Percentiles rank a stretch among this genome's conserved stretches.
These are phyloP conservation scores for Komagataea norvegica DNA, from an alignment of 1,139 yeast species.

Conservation along the genomic window DNA sequence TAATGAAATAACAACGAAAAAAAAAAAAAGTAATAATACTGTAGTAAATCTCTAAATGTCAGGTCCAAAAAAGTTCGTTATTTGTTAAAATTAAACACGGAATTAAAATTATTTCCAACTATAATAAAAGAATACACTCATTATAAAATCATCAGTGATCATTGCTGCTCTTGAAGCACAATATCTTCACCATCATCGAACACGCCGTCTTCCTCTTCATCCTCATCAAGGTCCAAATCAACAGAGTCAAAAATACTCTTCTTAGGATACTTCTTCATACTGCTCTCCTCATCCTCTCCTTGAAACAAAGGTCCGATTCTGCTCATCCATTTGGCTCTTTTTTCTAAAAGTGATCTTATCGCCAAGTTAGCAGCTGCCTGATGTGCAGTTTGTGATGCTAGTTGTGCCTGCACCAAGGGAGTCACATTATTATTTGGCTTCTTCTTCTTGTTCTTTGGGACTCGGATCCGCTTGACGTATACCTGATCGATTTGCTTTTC, in stretches of 20 bases:
- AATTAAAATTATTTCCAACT: too few relatives aligned
- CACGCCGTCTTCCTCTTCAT: conserved; percentile 38
- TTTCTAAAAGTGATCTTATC: conserved; percentile 72
- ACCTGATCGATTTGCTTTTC: conserved; percentile 97
- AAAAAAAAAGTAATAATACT: too few relatives aligned
- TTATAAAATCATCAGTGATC: conserved; percentile 1
- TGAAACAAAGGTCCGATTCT: conserved; percentile 83
- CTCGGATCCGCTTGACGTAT: conserved; percentile 76
- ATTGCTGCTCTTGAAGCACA: conserved; percentile 17
- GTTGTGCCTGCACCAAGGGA: conserved; percentile 28
- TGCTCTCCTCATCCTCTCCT: conserved; percentile 43
- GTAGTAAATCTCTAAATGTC: too few relatives aligned
- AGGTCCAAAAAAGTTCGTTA: too few relatives aligned
- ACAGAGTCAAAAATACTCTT: conserved; percentile 56
- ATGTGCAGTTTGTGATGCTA: conserved; percentile 36
- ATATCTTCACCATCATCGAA: conserved; percentile 29
- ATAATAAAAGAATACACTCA: not conserved
- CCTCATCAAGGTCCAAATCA: conserved; percentile 48
- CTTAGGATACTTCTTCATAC: conserved; percentile 72
- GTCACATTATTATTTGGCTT: conserved; percentile 29
- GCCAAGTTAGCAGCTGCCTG: conserved; percentile 68
- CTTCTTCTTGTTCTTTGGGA: conserved; percentile 78
- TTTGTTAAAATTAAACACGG: too few relatives aligned
- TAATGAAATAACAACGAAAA: too few relatives aligned
- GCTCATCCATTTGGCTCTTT: conserved; percentile 82